Base-by-base conservation (phyloP, 1,284 basidiomycete species). In the Ustilago sp. region DNA sequence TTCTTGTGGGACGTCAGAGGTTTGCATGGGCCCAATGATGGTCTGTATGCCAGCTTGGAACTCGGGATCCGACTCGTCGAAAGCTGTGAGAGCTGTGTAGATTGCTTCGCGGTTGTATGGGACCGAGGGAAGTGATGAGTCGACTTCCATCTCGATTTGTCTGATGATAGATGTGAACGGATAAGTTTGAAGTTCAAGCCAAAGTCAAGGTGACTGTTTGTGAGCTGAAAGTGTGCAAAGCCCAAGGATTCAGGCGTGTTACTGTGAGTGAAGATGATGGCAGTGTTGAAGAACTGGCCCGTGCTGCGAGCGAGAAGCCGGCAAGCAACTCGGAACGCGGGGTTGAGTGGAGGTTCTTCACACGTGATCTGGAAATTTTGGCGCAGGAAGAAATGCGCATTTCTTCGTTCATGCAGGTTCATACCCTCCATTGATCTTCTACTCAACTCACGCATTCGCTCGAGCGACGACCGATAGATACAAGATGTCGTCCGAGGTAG, bases 1-100 rank as follows among this genome's bases (percentile, higher is more conserved):
- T 9, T 72, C 71, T 1, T 62, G 52, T 17, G 74, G 39, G 4
- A 71, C 74, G 3, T 77, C 80, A 4, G 71, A 75, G 12, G 64
- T 63, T n/a, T 68, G 69, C 58, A 82, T 59, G 7, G 77, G 74
- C 3, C 59, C 68, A 7, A 78, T 32, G 48, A 83, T 83, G 34
- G 76, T 70, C 28, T 70, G 66, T 32, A 80, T 77, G 2, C 81
- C 81, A 4, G 65, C 75, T 62, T 77, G 71, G 23, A 77, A 77
- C 19, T 77, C 75, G 2, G 63, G 48, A 23, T 77, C 68, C 8
- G 63, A 34, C 47, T 63, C 64, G 60, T 74, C 64, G 59, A 70
- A 74, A 7, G 58, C 51, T 11, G 63, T 64, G 32, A 77, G 45
- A 17, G 68, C 61, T 1, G 62, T 70, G 48, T 74, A 77, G 15